Evolutionary conservation across 805 yeast genomes (phyloP), one percentile per base, ranked within the genome.

Genomic region (Candida andamanensis): DNA sequence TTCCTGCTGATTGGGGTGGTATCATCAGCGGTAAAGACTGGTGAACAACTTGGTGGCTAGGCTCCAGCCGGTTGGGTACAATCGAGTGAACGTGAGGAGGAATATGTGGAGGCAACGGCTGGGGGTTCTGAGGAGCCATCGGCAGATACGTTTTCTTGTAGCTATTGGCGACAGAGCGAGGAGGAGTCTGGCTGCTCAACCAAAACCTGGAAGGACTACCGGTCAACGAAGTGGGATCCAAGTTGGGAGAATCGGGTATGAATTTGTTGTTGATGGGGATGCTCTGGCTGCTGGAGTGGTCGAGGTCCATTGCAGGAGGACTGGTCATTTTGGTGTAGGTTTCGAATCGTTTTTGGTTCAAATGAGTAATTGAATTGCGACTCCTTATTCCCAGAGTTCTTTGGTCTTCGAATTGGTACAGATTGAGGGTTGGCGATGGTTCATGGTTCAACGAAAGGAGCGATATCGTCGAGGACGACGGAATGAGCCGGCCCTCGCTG

Each of bases 121-220:
- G 34, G 29, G 32, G 42, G 28, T 29, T 32, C 33, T 40, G 36
- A 36, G 31, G 13, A 4, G 17, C 24, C n/a, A 27, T 9, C 38
- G 52, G 28, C 42, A 34, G 14, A 49, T 39, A 6, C 49, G 45
- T 23, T 41, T 52, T 33, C 44, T 41, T 35, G 38, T 42, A 29
- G 12, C 55, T 50, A 17, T 40, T 50, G 16, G 43, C 51, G 34
- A 38, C 51, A 20, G 57, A 57, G 40, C 44, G 46, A 12, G 79
- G 78, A 1, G 79, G 79, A 0, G 79, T 71, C 32, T 68, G 69
- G 14, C 71, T 63, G n/a, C 67, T 59, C 27, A 75, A 52, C 65
- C 74, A 68, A 39, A 74, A 72, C 29, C 72, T 50, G 4, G 78
- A 72, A 1, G 80, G 80, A 1, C 78, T 72, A 5, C 74, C 76